Evolutionary conservation across 352 stramenopile species (phyloP).

Genomic region (Globisporangium nunn): DNA sequence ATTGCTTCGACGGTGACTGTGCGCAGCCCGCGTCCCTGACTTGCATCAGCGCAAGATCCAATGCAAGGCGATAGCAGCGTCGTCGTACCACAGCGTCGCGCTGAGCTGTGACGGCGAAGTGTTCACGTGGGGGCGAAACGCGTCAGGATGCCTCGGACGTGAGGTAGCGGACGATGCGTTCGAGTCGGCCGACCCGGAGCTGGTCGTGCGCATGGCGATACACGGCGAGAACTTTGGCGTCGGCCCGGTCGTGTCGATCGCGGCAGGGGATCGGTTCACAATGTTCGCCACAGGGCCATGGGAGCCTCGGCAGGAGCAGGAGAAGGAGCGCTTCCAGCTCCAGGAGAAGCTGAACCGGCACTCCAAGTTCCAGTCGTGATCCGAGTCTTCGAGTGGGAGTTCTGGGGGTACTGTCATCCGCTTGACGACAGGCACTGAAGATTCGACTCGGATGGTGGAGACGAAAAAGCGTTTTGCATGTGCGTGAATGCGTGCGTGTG

Average conservation of each 20-base stretch:
- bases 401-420: not conserved
- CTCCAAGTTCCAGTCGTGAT: slow-evolving; percentile 15
- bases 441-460: not conserved
- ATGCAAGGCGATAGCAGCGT: slow-evolving; percentile 37
- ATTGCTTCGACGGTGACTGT: too few species aligned
- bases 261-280: slow-evolving; percentile 50
- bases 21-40: slow-evolving; percentile 41
- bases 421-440: not conserved
- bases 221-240: slow-evolving; percentile 31
- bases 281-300: slow-evolving; percentile 46
- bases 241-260: slow-evolving; percentile 42
- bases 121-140: slow-evolving; percentile 68
- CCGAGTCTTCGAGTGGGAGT: not conserved
- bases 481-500: not conserved
- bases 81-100: slow-evolving; percentile 51
- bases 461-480: too few species aligned
- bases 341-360: slow-evolving; percentile 48
- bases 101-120: slow-evolving; percentile 50
- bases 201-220: slow-evolving; percentile 22
- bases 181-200: slow-evolving; percentile 39
- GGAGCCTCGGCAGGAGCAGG: slow-evolving; percentile 28
- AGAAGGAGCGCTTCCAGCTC: slow-evolving; percentile 23
- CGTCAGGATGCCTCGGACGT: slow-evolving; percentile 45
- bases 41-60: slow-evolving; percentile 43
- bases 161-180: slow-evolving; percentile 13